Conservation (phyloP, 75 land plant species). For the Gnetum montanum region DNA sequence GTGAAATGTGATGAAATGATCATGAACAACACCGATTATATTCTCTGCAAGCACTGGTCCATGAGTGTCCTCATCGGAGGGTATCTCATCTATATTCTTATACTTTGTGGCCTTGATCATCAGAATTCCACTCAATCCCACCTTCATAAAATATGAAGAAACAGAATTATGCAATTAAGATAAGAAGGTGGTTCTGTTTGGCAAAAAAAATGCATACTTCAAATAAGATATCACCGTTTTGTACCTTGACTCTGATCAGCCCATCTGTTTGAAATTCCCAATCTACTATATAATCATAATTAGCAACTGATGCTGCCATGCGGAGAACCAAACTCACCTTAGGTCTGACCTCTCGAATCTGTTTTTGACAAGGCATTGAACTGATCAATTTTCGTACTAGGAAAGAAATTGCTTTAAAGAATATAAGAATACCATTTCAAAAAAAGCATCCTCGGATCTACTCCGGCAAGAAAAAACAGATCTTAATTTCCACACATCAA, state of each 20-base stretch:
- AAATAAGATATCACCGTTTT: neutral
- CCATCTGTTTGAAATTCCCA: slow-evolving; percentile 91
- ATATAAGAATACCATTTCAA: neutral
- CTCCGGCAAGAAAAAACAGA: neutral
- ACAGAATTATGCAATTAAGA: too few species aligned
- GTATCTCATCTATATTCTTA: slow-evolving; percentile 24
- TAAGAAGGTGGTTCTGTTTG: neutral
- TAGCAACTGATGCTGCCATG: slow-evolving; percentile 61
- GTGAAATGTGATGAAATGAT: slow-evolving; percentile 70
- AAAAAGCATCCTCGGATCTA: neutral
- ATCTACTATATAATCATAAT: slow-evolving; percentile 76
- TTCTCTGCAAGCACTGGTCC: slow-evolving; percentile 71
- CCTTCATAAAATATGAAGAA: slow-evolving; percentile 22
- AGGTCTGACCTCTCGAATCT: slow-evolving; percentile 61
- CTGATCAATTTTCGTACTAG: too few species aligned
- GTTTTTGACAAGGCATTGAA: too few species aligned
- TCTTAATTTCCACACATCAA: neutral
- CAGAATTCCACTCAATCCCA: slow-evolving; percentile 64
- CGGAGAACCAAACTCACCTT: slow-evolving; percentile 68
- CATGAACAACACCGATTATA: slow-evolving; percentile 73
- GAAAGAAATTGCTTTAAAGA: neutral
- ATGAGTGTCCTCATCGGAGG: slow-evolving; percentile 21
- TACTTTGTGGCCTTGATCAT: slow-evolving; percentile 62
- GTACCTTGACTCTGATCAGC: slow-evolving; percentile 54
- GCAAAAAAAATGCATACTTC: neutral